Percentiles rank a stretch among this genome's conserved stretches.
These are phyloP conservation scores for Nymphaea colorata DNA, from an alignment of 164 flowering plant species.

Conservation along the genomic window DNA sequence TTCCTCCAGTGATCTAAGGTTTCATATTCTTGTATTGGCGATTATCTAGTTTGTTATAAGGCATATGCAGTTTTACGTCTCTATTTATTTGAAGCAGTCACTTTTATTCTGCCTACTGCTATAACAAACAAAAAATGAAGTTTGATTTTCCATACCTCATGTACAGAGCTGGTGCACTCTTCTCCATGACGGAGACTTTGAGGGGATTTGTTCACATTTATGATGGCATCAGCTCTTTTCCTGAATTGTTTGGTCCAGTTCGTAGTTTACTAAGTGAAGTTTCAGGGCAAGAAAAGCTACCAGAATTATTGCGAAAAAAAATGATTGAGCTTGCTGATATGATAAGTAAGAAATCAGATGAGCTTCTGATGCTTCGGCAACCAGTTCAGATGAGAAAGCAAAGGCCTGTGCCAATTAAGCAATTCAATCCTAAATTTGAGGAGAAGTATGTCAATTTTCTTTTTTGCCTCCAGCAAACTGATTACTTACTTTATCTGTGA, in stretches of 20 bases:
- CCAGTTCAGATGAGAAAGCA: conserved; percentile 83
- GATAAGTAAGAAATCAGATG: conserved; percentile 37
- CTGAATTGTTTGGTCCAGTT: conserved; percentile 73
- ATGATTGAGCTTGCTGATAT: conserved; percentile 32
- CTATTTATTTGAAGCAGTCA: background rate
- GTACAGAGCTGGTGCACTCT: conserved; percentile 66
- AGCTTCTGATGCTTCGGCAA: conserved; percentile 40
- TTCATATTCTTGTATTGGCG: background rate
- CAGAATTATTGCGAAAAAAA: conserved; percentile 29
- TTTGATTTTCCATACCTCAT: conserved; percentile 2
- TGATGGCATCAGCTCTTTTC: conserved; percentile 55
- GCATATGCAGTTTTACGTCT: background rate
- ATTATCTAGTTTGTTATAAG: background rate
- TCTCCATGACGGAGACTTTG: conserved; percentile 43
- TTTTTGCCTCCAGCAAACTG: background rate
- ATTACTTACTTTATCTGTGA: too few species aligned
- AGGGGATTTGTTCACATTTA: conserved; percentile 45
- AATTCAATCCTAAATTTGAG: conserved; percentile 71
- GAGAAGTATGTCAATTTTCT: conserved; percentile 45
- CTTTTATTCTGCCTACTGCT: background rate
- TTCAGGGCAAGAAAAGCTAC: conserved; percentile 34
- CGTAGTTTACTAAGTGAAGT: conserved; percentile 37
- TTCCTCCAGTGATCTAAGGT: background rate
- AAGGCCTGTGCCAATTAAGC: conserved; percentile 64
- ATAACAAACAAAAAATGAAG: background rate